Evolutionary conservation across 2,329 filamentous ascomycete genomes (phyloP), one percentile per base, ranked within the genome.

Genomic region (Epichloe baconii): DNA sequence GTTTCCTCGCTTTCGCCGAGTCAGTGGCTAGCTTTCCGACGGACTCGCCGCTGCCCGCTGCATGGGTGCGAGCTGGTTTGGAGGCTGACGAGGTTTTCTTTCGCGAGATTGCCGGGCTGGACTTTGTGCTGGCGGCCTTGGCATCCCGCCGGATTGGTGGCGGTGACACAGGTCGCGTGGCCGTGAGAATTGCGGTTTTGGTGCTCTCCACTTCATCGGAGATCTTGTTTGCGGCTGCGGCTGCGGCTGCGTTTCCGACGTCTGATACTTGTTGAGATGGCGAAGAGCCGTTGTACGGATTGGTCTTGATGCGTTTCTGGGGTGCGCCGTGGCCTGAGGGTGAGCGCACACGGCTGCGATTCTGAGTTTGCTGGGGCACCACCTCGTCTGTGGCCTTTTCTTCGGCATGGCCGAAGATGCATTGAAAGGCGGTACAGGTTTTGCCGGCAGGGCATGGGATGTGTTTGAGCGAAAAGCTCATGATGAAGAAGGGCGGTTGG

Each of bases 401-500:
- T 19, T 58, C 60, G 36, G 63, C 62, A 56, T 76, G 72, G 31
- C 71, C 70, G 56, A 77, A 77, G 40, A 77, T 68, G 57, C 74
- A 77, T 53, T 71, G 66, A 56, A 74, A 75, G 15, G 74, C 72
- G 8, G 68, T 72, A 57, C 74, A 77, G 2, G 54, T 63, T 45
- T 69, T 65, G 48, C 74, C 74, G 19, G 71, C 72, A 5, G 74
- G 74, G 56, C 74, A 77, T 10, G 73, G 71, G 46, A 77, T 70
- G 53, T 68, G 69, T 57, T 75, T 76, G 54, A 77, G 71, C 45
- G 61, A 58, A 52, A 70, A 54, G 53, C 66, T 68, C 68, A 70
- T 70, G 42, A n/a, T 52, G 49, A 19, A 3, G 21, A 38, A 48
- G 19, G 36, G 17, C 8, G 26, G 19, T 14, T 17, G 19, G 35